Evolutionary conservation across 495 filamentous ascomycete species (phyloP).

Genomic region (Neurospora africana): DNA sequence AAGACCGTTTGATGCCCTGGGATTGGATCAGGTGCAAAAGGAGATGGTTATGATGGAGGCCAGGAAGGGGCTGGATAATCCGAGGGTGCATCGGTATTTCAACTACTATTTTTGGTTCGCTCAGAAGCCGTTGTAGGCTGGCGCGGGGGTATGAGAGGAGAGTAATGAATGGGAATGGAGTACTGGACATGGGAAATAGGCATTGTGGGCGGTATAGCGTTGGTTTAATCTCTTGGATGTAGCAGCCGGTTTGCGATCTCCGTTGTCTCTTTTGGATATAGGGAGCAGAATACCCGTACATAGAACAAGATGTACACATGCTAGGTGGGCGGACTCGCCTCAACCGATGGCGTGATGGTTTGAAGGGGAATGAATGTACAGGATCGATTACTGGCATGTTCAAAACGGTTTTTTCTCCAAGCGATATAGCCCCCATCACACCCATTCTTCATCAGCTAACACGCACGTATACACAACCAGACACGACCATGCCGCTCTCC

Average conservation of each 20-base stretch:
- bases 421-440: too few relatives aligned
- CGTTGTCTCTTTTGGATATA: neutral
- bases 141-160: neutral
- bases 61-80: constrained; percentile 19
- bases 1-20: constrained; percentile 37
- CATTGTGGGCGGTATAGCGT: neutral
- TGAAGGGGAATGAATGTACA: too few relatives aligned
- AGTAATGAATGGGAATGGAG: neutral
- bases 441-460: too few relatives aligned
- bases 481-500: too few relatives aligned
- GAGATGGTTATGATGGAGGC: constrained; percentile 21
- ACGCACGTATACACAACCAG: too few relatives aligned
- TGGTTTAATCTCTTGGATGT: neutral
- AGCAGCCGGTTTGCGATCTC: neutral
- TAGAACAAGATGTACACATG: neutral
- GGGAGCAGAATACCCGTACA: neutral
- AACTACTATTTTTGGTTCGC: constrained; percentile 30
- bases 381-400: too few relatives aligned
- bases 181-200: neutral
- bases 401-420: too few relatives aligned
- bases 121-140: constrained; percentile 17
- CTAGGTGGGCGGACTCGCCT: neutral
- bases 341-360: neutral
- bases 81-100: constrained; percentile 26
- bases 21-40: constrained; percentile 18